phyloP scores from a whole-genome alignment of 306 rosid genomes.

The Hippophae rhamnoides region DNA sequence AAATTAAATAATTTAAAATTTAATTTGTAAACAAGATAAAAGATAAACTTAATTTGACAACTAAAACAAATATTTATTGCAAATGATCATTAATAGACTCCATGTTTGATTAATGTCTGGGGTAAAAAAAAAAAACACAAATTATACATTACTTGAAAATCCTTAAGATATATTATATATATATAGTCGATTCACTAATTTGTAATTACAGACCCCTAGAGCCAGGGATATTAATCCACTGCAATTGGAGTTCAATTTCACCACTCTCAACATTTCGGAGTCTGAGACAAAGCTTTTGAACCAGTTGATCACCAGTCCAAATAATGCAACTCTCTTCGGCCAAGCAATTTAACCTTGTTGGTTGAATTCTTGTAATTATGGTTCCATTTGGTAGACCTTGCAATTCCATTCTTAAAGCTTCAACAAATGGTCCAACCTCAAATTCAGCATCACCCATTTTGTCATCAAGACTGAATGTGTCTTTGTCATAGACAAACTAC shows the following conservation, averaged over 20 bases:
- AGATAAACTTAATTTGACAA: too few relatives aligned
- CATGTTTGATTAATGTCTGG: too few relatives aligned
- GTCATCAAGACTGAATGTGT: constrained; percentile 61
- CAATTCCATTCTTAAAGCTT: constrained; percentile 43
- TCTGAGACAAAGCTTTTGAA: constrained; percentile 54
- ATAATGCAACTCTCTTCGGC: constrained; percentile 66
- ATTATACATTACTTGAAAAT: too few relatives aligned
- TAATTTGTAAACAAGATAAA: too few relatives aligned
- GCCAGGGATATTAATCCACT: too few relatives aligned
- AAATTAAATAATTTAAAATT: too few relatives aligned
- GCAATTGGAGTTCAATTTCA: constrained; percentile 28
- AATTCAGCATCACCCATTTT: constrained; percentile 92
- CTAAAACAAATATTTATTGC: too few relatives aligned
- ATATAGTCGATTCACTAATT: too few relatives aligned
- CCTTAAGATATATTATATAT: too few relatives aligned
- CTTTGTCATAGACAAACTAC: constrained; percentile 73
- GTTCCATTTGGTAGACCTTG: constrained; percentile 38
- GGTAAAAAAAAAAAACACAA: too few relatives aligned
- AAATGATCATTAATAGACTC: too few relatives aligned
- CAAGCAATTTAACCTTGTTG: constrained; percentile 54
- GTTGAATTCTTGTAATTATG: constrained; percentile 38
- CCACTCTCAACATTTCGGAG: constrained; percentile 71
- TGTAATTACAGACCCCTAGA: too few relatives aligned
- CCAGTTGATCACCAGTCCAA: constrained; percentile 42
- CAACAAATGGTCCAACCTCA: constrained; percentile 41